Conservation (phyloP, 176 grass and related monocot genomes). For the Metroxylon sagu region DNA sequence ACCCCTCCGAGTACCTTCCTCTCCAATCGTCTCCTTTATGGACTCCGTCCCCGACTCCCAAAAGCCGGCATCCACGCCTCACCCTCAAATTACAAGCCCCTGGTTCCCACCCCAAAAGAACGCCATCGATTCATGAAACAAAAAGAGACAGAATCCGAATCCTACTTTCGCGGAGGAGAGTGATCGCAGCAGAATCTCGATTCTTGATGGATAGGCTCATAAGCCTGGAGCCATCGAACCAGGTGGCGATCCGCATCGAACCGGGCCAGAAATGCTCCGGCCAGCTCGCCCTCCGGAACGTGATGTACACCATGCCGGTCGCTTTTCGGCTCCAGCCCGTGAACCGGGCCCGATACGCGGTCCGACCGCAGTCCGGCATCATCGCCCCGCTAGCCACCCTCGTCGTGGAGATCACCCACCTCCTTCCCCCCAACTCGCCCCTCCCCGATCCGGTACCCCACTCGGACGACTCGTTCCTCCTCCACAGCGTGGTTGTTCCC, state of each 20-base stretch:
- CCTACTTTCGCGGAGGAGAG: too few relatives aligned
- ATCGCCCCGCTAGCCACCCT: constrained; percentile 51
- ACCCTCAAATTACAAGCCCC: background rate
- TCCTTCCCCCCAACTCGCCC: constrained; percentile 15
- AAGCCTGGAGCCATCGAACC: constrained; percentile 53
- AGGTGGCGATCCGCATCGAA: constrained; percentile 46
- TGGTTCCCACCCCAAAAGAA: background rate
- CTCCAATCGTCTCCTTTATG: constrained; percentile 27
- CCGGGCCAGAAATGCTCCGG: constrained; percentile 34
- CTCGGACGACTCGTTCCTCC: constrained; percentile 53
- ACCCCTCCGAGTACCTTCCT: background rate
- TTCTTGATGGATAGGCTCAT: constrained; percentile 51
- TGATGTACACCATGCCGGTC: constrained; percentile 87
- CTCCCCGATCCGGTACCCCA: constrained; percentile 4
- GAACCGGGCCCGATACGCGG: constrained; percentile 28
- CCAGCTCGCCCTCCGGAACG: constrained; percentile 49
- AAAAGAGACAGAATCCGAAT: too few relatives aligned
- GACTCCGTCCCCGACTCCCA: too few relatives aligned
- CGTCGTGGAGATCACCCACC: constrained; percentile 40
- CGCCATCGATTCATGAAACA: too few relatives aligned
- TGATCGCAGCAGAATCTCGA: too few relatives aligned
- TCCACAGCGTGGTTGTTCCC: constrained; percentile 68
- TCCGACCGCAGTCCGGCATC: constrained; percentile 54
- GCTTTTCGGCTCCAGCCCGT: constrained; percentile 56
- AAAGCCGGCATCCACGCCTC: background rate